Evolutionary conservation across 2,329 filamentous ascomycete genomes (phyloP), one percentile per base, ranked within the genome.

Genomic region (Cladosporium sp.): DNA sequence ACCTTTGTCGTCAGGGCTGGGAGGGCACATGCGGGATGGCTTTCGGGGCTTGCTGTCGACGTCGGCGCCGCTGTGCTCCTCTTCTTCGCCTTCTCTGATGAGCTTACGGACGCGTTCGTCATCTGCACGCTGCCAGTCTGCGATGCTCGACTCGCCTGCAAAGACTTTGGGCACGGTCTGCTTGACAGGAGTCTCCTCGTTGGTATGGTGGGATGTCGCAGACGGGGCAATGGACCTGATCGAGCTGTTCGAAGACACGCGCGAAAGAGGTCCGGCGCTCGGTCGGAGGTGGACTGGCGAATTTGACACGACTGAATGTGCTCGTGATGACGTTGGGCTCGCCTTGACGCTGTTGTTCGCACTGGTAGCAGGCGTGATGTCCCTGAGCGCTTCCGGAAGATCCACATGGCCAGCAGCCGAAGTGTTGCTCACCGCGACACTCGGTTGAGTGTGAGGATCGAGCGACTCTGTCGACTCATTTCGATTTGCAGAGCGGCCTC

Each of bases 391-490:
- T 59, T 77, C 57, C 64, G 79, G 65, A 64, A 71, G 60, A 74
- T 82, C 58, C 75, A 75, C 65, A 64, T 82, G 51, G n/a, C 86
- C 86, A 3, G 83, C 77, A 1, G 79, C 85, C 18, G 78, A 71
- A 1, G 82, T 76, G 3, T 77, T 80, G 63, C 78, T 86, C 20
- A 89, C 60, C 3, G 80, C 80, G 2, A 89, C 75, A 56, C 80
- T 82, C 1, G 87, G 75, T 36, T 78, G 77, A 2, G 79, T 79
- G 53, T 86, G 83, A 57, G 85, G 83, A 62, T 88, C 83, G 7
- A 75, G 70, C 47, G 73, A 81, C 18, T 74, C 72, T 47, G 85
- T 83, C 2, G 70, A 80, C 57, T 56, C 78, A 36, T 82, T 75
- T 53, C 89, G 85, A 6, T 82, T 80, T 0, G 85, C 29, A 32